Percentiles rank a stretch among this genome's conserved stretches.
Evolutionary conservation across 2,329 filamentous ascomycete species (phyloP).

Genomic region (Rhinocladiella mackenziei): DNA sequence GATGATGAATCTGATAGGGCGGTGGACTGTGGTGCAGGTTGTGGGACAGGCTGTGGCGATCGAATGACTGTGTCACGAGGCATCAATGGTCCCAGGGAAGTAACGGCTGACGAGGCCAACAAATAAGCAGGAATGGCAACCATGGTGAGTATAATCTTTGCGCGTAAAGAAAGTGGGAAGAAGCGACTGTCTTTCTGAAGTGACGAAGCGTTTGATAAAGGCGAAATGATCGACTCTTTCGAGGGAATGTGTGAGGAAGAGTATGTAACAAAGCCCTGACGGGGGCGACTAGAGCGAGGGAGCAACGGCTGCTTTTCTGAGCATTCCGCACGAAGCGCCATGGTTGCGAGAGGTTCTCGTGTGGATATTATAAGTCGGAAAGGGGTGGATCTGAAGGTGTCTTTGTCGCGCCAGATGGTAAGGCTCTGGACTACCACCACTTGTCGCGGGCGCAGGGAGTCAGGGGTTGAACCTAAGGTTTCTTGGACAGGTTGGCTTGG

Average conservation of each 20-base stretch:
- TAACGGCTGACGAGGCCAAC: slow-evolving; percentile 19
- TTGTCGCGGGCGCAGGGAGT: slow-evolving; percentile 3
- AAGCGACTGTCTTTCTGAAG: background rate
- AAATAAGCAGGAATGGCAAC: slow-evolving; percentile 26
- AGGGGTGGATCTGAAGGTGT: slow-evolving; percentile 16
- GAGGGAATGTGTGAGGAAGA: slow-evolving; percentile 11
- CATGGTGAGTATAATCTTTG: slow-evolving; percentile 22
- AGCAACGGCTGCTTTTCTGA: slow-evolving; percentile 20
- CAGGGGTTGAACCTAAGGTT: slow-evolving; percentile 1
- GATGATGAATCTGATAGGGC: slow-evolving; percentile 4
- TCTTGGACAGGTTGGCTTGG: background rate
- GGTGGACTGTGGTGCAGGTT: slow-evolving; percentile 5
- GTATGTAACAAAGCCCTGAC: slow-evolving; percentile 8
- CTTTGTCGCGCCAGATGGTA: slow-evolving; percentile 10
- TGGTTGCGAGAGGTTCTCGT: slow-evolving; percentile 8
- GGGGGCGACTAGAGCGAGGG: slow-evolving; percentile 14
- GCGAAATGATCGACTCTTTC: slow-evolving; percentile 6
- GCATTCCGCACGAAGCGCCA: slow-evolving; percentile 10
- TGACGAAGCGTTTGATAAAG: background rate
- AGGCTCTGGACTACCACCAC: slow-evolving; percentile 5
- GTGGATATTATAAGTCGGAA: slow-evolving; percentile 8
- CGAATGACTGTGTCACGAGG: slow-evolving; percentile 18
- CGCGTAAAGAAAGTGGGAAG: slow-evolving; percentile 11
- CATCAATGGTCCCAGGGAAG: slow-evolving; percentile 12
- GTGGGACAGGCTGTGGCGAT: slow-evolving; percentile 12